phyloP scores from a whole-genome alignment of 2,329 filamentous ascomycete genomes.

The Aspergillus sclerotialis region DNA sequence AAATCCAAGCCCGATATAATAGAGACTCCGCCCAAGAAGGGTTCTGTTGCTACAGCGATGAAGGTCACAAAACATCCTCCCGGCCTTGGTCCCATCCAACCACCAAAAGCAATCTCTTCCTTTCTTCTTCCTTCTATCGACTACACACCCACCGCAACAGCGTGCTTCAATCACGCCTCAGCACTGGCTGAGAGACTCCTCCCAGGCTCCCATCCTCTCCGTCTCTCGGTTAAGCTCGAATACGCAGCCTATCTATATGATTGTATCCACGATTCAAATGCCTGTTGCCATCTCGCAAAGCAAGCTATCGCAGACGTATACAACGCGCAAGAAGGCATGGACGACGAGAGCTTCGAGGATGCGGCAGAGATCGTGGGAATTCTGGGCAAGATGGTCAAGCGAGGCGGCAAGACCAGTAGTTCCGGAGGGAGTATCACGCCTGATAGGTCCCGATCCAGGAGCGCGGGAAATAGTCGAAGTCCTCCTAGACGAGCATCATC shows the following conservation, averaged over 20 bases:
- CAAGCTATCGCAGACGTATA: constrained; percentile 86
- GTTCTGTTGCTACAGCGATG: constrained; percentile 2
- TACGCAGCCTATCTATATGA: constrained; percentile 92
- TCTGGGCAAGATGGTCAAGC: constrained; percentile 80
- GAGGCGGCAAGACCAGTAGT: constrained; percentile 46
- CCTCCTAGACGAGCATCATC: constrained; percentile 15
- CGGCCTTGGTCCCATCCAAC: constrained; percentile 27
- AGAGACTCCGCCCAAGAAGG: background rate
- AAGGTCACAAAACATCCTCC: constrained; percentile 23
- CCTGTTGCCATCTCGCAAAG: constrained; percentile 69
- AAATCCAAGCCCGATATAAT: constrained; percentile 11
- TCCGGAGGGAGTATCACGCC: constrained; percentile 21
- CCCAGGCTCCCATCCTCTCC: constrained; percentile 81
- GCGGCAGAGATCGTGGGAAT: constrained; percentile 82
- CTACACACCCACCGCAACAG: constrained; percentile 74
- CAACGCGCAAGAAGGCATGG: constrained; percentile 82
- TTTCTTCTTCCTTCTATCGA: constrained; percentile 75
- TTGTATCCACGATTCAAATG: constrained; percentile 74
- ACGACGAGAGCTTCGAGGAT: constrained; percentile 91
- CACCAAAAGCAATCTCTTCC: constrained; percentile 46
- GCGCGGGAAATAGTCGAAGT: constrained; percentile 22
- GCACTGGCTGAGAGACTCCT: constrained; percentile 67
- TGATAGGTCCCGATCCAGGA: constrained; percentile 4
- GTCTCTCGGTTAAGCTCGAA: constrained; percentile 84
- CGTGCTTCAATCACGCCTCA: constrained; percentile 73